phyloP scores from a whole-genome alignment of 2,329 filamentous ascomycete species.

The Neobulgaria alba region DNA sequence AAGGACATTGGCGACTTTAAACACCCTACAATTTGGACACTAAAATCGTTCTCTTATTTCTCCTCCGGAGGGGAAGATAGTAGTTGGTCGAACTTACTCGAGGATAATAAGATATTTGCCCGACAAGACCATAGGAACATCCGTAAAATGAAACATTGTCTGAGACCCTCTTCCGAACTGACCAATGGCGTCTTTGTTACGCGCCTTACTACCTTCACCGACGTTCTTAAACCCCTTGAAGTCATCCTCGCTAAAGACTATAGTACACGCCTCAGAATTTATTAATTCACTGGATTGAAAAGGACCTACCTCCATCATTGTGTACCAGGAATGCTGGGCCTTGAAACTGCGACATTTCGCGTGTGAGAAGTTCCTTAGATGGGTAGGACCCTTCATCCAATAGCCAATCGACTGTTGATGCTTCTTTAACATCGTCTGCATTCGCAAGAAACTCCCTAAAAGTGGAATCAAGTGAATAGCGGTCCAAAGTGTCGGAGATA shows the following conservation, averaged over 20 bases:
- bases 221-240: constrained; percentile 29
- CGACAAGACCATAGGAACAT: constrained; percentile 29
- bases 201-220: constrained; percentile 28
- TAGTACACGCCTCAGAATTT: neutral
- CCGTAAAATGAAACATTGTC: constrained; percentile 32
- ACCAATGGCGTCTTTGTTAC: constrained; percentile 25
- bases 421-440: constrained; percentile 27
- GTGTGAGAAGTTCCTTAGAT: constrained; percentile 17
- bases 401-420: constrained; percentile 26
- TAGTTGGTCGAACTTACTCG: constrained; percentile 19
- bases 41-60: no score
- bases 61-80: neutral
- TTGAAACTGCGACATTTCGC: constrained; percentile 21
- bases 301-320: constrained; percentile 27
- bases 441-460: constrained; percentile 32
- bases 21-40: no score
- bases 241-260: constrained; percentile 26
- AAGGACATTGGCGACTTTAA: no score
- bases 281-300: neutral
- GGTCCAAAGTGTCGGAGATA: constrained; percentile 27
- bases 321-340: constrained; percentile 28
- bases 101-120: constrained; percentile 28
- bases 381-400: constrained; percentile 22
- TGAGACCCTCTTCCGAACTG: constrained; percentile 30
- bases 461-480: constrained; percentile 27